Base-by-base conservation (phyloP, 2,329 filamentous ascomycete species). In the Chrysoporthe deuterocubensis region DNA sequence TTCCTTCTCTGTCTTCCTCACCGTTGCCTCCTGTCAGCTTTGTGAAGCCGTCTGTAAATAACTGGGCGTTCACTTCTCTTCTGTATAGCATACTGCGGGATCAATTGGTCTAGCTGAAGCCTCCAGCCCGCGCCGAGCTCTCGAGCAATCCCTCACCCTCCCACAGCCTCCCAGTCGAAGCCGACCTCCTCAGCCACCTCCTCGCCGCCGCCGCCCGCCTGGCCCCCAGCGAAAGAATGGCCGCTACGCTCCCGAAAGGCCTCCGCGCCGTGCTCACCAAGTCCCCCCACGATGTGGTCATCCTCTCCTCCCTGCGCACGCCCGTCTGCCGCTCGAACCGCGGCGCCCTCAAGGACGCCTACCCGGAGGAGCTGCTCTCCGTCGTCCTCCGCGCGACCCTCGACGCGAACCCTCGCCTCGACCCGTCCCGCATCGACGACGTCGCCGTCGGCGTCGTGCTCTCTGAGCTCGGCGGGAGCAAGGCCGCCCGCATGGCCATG, bases 401-500 rank as follows among this genome's bases (percentile, higher is more conserved):
- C 63, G 85, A 87, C 67, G 88, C 89, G 52, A 90, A 91, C 76
- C 91, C 93, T 1, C 88, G 89, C 72, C 87, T 96, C 69, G 87
- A 92, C 73, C 88, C 92, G 0, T 80, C 86, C 3, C 80, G 85
- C 59, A 89, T 95, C 71, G 85, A 96, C 73, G 95, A 97, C 76
- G 88, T 97, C 3, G 90, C 90, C 71, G 90, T 97, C 66, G 95
- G 94, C 72, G 94, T 93, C 44, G 94, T 97, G 4, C 89, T 97
- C 65, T 93, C 93, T 40, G 94, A 97, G 79, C 90, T 97, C 16
- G 94, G 94, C 72, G 94, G 94, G 67, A 90, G 88, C 73, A 97
- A 97, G 83, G 94, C 94, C 0, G 93, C 92, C 1, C 92, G 94
- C 71, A 97, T 96, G 92, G 93, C 93, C 57, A 87, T 95, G 74